These are phyloP conservation scores for Eucalyptus microcorys DNA, from an alignment of 345 rosid genomes.

Conservation along the genomic window DNA sequence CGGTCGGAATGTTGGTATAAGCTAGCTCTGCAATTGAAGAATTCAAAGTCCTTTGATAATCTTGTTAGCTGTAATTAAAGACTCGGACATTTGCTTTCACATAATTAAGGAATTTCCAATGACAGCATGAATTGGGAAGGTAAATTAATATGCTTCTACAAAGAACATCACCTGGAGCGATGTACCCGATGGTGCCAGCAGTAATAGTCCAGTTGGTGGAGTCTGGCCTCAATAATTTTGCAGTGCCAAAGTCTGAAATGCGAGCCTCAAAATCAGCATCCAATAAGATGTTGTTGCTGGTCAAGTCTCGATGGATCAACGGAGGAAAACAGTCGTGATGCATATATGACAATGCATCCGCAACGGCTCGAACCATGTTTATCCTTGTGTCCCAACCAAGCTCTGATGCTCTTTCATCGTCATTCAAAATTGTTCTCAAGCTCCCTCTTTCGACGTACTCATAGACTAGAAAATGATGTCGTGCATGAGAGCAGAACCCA, in stretches of 20 bases:
- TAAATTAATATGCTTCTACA: not conserved
- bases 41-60: not conserved
- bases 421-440: not conserved
- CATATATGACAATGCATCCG: not conserved
- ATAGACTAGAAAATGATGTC: not conserved
- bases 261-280: not conserved
- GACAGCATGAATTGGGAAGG: not conserved
- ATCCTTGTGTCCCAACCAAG: not conserved
- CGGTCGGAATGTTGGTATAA: not conserved
- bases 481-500: not conserved
- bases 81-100: not conserved
- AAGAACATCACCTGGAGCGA: no score
- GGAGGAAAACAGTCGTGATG: not conserved
- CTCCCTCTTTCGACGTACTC: not conserved
- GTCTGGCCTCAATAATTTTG: no score
- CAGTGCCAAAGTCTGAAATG: not conserved
- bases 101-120: not conserved
- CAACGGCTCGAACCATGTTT: not conserved
- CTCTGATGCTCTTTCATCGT: not conserved
- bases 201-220: no score
- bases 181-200: no score
- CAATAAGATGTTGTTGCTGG: constrained; percentile 5
- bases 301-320: constrained; percentile 3
- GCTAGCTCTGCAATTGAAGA: constrained; percentile 1
- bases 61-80: not conserved